These are phyloP conservation scores for Hansenula lynferdii DNA, from an alignment of 1,139 yeast genomes.

Conservation along the genomic window DNA sequence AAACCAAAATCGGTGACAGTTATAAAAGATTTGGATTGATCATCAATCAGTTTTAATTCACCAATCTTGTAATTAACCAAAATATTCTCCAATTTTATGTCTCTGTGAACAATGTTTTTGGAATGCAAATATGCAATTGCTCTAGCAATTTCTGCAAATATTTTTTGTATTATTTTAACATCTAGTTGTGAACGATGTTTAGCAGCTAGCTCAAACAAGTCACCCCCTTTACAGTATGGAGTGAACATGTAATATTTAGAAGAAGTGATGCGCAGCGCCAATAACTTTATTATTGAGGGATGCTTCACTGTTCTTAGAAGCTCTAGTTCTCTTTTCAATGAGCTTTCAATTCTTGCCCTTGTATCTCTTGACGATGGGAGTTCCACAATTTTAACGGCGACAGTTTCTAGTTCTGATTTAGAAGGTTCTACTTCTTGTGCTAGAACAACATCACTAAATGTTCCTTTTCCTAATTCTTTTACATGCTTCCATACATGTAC, in stretches of 20 bases:
- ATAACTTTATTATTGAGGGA: constrained; percentile 38
- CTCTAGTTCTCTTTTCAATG: constrained; percentile 70
- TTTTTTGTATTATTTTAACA: constrained; percentile 47
- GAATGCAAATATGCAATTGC: constrained; percentile 76
- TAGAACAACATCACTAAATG: constrained; percentile 52
- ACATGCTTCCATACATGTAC: constrained; percentile 25
- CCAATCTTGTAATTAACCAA: constrained; percentile 40
- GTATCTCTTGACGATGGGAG: constrained; percentile 27
- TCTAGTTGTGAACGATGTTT: constrained; percentile 33
- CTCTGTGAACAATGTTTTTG: constrained; percentile 73
- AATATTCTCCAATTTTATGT: constrained; percentile 80
- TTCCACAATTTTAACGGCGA: constrained; percentile 31
- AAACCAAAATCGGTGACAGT: constrained; percentile 87
- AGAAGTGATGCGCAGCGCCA: constrained; percentile 28
- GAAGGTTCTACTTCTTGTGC: constrained; percentile 28
- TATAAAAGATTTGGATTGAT: constrained; percentile 35
- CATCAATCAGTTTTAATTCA: constrained; percentile 25
- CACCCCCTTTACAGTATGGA: constrained; percentile 83
- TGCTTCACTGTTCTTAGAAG: constrained; percentile 44
- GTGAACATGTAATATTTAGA: constrained; percentile 49
- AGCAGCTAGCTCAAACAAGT: constrained; percentile 60
- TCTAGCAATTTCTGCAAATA: constrained; percentile 62
- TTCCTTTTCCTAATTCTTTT: constrained; percentile 48
- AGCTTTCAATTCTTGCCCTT: constrained; percentile 56
- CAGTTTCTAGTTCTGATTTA: constrained; percentile 16